Base-by-base conservation (phyloP, 768 basidiomycete genomes). In the Trametes cinnabarina region DNA sequence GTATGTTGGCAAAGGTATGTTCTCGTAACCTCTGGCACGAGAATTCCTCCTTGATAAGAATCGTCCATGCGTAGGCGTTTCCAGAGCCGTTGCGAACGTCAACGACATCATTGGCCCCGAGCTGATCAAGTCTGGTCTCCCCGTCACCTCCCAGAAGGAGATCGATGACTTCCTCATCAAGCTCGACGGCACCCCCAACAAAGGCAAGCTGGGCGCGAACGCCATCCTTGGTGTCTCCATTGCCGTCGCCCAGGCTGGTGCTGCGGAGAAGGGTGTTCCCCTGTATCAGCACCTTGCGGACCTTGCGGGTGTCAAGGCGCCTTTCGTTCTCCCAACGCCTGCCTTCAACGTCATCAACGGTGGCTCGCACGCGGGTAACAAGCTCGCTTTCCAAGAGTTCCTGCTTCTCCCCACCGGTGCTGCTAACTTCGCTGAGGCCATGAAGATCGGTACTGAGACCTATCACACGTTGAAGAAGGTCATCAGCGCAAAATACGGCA, bases 271-370 rank as follows among this genome's bases (percentile, higher is more conserved):
- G 82, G 90, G 87, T 58, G 81, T 98, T 54, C 95, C 97, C 48
- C 86, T 96, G 65, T 98, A 98, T 83, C 85, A 91, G 72, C 94
- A 98, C 82, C 84, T 98, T 65, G 97, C 95, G 46, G 90, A 93
- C 62, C 88, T 99, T 65, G 92, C 97, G 57, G 96, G 96, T 66
- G 84, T 96, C 76, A 93, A 95, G 77, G 80, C 92, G 51, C 96
- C 97, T 43, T 98, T 87, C 75, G 82, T 93, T 60, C 88, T 98
- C 68, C 97, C 97, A 60, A 78, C 77, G 71, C 97, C 97, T 47
- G 86, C 92, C 58, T 94, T 99, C 85, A 99, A 99, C 74, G 97
- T 99, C 68, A 99, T 99, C 82, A 99, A 99, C 77, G 97, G 97
- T 74, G 97, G 97, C 63, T 98, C 96, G 62, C 97, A 99, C 73